phyloP scores from a whole-genome alignment of 2,329 filamentous ascomycete genomes.

The Aureobasidium lini region DNA sequence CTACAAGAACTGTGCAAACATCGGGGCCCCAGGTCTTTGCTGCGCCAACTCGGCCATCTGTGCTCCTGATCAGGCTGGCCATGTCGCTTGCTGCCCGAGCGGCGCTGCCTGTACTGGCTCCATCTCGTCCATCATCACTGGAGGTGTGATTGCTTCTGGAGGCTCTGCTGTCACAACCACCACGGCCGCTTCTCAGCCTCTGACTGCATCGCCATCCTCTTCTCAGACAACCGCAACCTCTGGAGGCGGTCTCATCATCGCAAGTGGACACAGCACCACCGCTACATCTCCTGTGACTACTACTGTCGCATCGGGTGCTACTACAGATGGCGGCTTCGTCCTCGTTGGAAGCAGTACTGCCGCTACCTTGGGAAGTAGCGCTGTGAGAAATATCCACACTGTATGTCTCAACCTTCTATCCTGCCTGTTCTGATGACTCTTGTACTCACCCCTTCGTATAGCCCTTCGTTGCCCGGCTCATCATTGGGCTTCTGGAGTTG shows the following conservation, averaged over 20 bases:
- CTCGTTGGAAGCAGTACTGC: constrained; percentile 26
- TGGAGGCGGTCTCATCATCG: constrained; percentile 21
- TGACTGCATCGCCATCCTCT: constrained; percentile 19
- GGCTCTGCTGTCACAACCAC: constrained; percentile 18
- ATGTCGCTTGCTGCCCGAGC: constrained; percentile 55
- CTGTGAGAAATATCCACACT: constrained; percentile 21
- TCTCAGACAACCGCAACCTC: constrained; percentile 17
- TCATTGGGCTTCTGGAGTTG: constrained; percentile 21
- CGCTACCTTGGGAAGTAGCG: constrained; percentile 25
- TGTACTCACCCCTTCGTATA: constrained; percentile 4
- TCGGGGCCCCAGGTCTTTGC: constrained; percentile 49
- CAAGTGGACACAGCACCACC: constrained; percentile 17
- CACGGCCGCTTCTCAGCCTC: constrained; percentile 15
- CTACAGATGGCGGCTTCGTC: constrained; percentile 23
- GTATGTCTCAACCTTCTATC: constrained; percentile 20
- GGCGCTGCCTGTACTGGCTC: constrained; percentile 52
- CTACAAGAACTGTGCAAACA: constrained; percentile 45
- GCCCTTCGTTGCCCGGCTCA: constrained; percentile 22
- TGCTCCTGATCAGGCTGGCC: constrained; percentile 47
- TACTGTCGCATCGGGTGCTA: constrained; percentile 16
- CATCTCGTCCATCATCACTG: constrained; percentile 32
- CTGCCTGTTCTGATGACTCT: background rate
- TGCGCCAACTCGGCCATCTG: constrained; percentile 48
- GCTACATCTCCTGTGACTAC: constrained; percentile 14
- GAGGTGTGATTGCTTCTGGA: constrained; percentile 24